These are phyloP conservation scores for Cystobasidium onofrii DNA, from an alignment of 768 basidiomycete species.

Conservation along the genomic window DNA sequence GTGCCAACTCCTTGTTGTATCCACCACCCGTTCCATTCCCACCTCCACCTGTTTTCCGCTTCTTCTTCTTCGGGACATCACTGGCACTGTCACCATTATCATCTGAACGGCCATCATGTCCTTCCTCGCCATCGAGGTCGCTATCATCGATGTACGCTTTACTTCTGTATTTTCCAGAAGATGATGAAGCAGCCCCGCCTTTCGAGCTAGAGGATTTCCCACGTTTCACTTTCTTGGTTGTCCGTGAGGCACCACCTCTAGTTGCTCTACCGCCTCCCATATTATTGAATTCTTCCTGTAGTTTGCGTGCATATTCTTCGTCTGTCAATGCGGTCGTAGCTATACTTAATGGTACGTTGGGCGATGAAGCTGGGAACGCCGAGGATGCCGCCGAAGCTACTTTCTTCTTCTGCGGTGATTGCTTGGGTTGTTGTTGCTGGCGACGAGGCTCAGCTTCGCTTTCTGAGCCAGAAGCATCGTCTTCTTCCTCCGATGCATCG, in stretches of 20 bases:
- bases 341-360: conserved; percentile 10
- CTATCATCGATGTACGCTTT: conserved; percentile 19
- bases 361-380: conserved; percentile 17
- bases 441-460: conserved; percentile 1
- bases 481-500: neutral
- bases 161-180: neutral
- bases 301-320: conserved; percentile 20
- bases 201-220: neutral
- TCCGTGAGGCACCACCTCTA: conserved; percentile 2
- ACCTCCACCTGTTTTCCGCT: conserved; percentile 5
- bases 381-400: neutral
- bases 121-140: conserved; percentile 41
- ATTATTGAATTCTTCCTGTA: conserved; percentile 17
- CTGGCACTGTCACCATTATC: neutral
- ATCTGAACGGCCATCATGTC: conserved; percentile 43
- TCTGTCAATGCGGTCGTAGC: neutral
- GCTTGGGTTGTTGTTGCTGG: neutral
- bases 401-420: conserved; percentile 23
- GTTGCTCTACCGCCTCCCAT: conserved; percentile 4
- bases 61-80: conserved; percentile 24
- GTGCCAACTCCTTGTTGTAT: conserved; percentile 18
- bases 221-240: conserved; percentile 4
- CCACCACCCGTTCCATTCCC: conserved; percentile 13
- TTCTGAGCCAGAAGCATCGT: conserved; percentile 8
- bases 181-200: neutral